These are phyloP conservation scores for Zalaria obscura DNA, from an alignment of 2,329 filamentous ascomycete species.

Conservation along the genomic window DNA sequence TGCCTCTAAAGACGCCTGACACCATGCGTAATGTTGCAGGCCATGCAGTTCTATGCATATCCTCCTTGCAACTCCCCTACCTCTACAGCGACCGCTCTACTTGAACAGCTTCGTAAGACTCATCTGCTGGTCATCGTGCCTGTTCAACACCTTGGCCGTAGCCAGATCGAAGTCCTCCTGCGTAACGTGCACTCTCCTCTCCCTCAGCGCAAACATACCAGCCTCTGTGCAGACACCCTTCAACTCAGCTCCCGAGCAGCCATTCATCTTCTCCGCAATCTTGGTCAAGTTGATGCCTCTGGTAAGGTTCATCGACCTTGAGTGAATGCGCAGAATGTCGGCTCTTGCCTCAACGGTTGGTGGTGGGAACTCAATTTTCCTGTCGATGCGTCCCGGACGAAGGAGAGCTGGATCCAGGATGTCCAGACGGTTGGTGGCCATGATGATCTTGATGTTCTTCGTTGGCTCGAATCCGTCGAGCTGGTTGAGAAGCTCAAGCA, in stretches of 20 bases:
- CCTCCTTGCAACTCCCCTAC: neutral
- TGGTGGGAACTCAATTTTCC: constrained; percentile 97
- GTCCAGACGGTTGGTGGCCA: constrained; percentile 96
- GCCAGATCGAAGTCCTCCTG: constrained; percentile 98
- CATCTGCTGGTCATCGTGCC: constrained; percentile 97
- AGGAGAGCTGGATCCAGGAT: constrained; percentile 91
- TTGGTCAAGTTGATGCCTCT: constrained; percentile 95
- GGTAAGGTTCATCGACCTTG: constrained; percentile 95
- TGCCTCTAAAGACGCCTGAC: neutral
- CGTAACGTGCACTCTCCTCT: constrained; percentile 92
- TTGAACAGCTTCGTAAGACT: constrained; percentile 81
- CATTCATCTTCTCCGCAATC: constrained; percentile 99
- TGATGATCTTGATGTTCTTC: constrained; percentile 99
- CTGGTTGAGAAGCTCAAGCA: constrained; percentile 97
- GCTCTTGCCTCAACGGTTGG: constrained; percentile 92
- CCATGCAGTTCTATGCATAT: neutral
- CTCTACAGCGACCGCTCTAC: constrained; percentile 22
- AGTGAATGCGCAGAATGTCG: constrained; percentile 95
- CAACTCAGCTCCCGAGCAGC: constrained; percentile 89
- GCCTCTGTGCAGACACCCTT: constrained; percentile 99
- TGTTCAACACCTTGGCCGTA: constrained; percentile 98
- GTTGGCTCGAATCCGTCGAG: constrained; percentile 97
- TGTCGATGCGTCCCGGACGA: constrained; percentile 91
- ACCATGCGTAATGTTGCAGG: neutral
- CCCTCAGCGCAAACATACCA: constrained; percentile 93